Evolutionary conservation across 352 stramenopile species (phyloP), one percentile per base, ranked within the genome.

Genomic region (Globisporangium nunn): DNA sequence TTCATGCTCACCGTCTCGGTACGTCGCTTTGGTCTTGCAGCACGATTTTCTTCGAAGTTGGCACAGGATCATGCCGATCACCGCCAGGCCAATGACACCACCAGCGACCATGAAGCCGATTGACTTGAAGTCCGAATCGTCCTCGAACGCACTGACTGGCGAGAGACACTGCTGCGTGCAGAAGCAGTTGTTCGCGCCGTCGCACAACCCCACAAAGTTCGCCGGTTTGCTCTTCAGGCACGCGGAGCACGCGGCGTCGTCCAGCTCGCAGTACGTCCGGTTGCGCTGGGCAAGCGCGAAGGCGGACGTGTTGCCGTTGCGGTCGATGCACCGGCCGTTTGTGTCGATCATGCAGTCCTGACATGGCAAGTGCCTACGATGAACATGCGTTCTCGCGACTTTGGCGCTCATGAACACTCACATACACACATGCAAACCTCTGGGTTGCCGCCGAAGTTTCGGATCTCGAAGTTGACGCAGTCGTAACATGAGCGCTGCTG

Each of bases 401-500:
- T 37, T 37, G 4, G 33, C 33, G 23, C 23, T 23, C 23, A 23
- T 23, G 23, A 23, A 23, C 6, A 40, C 29, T 29, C 1, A 63
- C 56, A 30, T 29, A 61, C 52, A 15, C 30, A 52, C 4, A 57
- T 61, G 31, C 74, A 3, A 18, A 52, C 47, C 47, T 52, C 8
- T 11, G 28, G 29, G 47, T n/a, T 39, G 47, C 7, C 30, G 23
- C 11, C 47, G 47, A 31, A 61, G 17, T 50, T 54, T 1, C 58
- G 52, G 18, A 77, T 50, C 3, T 62, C 28, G 28, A 41, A 41
- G 55, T 81, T 73, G 47, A 73, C 61, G 50, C 72, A 77, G 56
- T 81, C 62, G 53, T 64, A 76, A 65, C 70, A 81, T 41, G 59
- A 68, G 30, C 70, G 67, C 50, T 64, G 68, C 41, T 47, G 15